Evolutionary conservation across 202 grass and related monocot species (phyloP).

Genomic region (Schoenoplectus triqueter): DNA sequence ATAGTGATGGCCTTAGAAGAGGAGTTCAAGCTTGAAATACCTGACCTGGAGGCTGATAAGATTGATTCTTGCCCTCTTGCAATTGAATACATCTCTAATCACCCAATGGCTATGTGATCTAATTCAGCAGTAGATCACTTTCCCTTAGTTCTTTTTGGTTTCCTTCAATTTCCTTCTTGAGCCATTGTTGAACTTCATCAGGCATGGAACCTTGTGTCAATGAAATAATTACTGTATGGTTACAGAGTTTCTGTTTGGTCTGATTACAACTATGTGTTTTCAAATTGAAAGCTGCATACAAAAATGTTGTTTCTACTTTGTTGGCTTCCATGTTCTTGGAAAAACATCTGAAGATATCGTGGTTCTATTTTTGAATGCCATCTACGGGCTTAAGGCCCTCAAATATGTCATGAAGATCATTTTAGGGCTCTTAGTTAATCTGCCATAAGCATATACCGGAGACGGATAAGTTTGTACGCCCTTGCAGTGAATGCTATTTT

Average conservation of each 20-base stretch:
- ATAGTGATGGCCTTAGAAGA: constrained; percentile 96
- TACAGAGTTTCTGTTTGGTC: constrained; percentile 17
- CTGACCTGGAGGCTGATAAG: constrained; percentile 78
- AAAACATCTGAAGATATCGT: not conserved
- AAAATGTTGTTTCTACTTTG: not conserved
- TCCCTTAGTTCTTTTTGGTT: constrained; percentile 18
- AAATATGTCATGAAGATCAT: not conserved
- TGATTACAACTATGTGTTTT: constrained; percentile 20
- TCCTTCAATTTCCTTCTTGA: constrained; percentile 12
- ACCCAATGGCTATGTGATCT: constrained; percentile 83
- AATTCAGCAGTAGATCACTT: constrained; percentile 23
- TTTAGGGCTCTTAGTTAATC: not conserved
- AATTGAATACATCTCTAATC: constrained; percentile 83
- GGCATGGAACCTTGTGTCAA: constrained; percentile 3
- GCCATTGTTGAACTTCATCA: not conserved
- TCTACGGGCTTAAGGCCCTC: not conserved
- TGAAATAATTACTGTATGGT: constrained; percentile 32
- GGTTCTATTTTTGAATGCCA: not conserved
- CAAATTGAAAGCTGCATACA: constrained; percentile 17
- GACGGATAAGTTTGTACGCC: not conserved
- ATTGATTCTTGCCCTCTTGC: constrained; percentile 84
- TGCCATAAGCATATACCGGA: not conserved
- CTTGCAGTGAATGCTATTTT: not conserved
- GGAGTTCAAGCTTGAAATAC: constrained; percentile 99
- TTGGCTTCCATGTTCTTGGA: not conserved